Evolutionary conservation across 73 alveolate species (phyloP).

Genomic region (Tetrahymena malaccensis): DNA sequence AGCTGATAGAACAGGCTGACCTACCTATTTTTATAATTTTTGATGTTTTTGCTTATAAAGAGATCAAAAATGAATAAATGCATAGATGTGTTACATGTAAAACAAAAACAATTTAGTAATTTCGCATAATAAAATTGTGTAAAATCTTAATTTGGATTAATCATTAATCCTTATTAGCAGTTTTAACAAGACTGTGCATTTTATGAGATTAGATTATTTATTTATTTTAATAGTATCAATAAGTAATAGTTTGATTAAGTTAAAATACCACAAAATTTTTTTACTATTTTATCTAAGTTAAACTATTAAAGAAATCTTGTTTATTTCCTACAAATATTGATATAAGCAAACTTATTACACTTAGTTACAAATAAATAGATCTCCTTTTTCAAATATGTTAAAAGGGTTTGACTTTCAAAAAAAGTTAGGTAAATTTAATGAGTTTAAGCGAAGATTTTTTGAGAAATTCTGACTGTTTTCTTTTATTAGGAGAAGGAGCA

Average conservation of each 20-base stretch:
- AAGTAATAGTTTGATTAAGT: not conserved
- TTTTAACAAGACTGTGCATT: not conserved
- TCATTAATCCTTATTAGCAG: not conserved
- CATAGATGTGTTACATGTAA: no score
- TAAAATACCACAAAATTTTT: not conserved
- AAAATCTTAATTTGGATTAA: not conserved
- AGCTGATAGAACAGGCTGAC: no score
- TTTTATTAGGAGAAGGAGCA: conserved; percentile 75
- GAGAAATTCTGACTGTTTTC: not conserved
- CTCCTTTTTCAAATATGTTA: not conserved
- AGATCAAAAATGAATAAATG: no score
- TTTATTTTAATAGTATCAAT: not conserved
- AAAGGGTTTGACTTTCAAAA: not conserved
- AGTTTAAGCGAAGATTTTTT: not conserved
- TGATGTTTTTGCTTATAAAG: not conserved
- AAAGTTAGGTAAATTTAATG: not conserved
- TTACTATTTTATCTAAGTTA: not conserved
- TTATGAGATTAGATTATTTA: not conserved
- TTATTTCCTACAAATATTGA: not conserved
- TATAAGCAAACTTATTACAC: not conserved
- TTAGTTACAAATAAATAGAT: not conserved
- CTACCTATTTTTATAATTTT: no score
- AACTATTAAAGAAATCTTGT: not conserved
- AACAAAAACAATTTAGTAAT: not conserved
- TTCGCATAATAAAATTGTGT: not conserved